These are phyloP conservation scores for Globisporangium iwayamae DNA, from an alignment of 352 stramenopile genomes.

Conservation along the genomic window DNA sequence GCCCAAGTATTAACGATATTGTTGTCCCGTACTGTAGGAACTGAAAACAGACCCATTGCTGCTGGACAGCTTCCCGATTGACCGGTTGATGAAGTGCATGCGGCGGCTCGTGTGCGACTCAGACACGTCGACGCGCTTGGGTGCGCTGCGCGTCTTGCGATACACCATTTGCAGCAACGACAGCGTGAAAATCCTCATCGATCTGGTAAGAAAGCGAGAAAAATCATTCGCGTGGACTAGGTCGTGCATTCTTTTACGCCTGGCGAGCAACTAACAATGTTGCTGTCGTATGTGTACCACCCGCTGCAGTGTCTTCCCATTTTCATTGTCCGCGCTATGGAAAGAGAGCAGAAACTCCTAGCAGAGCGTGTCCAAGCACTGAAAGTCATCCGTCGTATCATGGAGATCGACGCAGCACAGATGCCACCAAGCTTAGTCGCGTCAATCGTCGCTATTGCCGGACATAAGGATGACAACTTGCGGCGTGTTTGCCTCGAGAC, in stretches of 20 bases:
- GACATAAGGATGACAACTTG: conserved; percentile 89
- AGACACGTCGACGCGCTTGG: conserved; percentile 75
- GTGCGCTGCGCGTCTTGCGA: conserved; percentile 71
- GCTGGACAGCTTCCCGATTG: conserved; percentile 78
- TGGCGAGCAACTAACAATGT: neutral
- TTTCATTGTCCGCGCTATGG: conserved; percentile 81
- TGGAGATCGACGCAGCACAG: conserved; percentile 82
- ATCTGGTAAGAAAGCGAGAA: conserved; percentile 36
- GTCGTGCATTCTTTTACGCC: neutral
- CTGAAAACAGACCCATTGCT: conserved; percentile 84
- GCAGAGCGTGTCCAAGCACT: conserved; percentile 83
- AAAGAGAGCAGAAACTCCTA: conserved; percentile 85
- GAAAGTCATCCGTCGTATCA: conserved; percentile 80
- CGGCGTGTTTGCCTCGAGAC: conserved; percentile 85
- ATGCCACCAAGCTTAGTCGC: conserved; percentile 82
- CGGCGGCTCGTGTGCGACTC: conserved; percentile 70
- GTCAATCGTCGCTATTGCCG: conserved; percentile 80
- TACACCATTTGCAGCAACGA: conserved; percentile 82
- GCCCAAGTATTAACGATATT: neutral
- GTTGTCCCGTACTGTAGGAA: conserved; percentile 32
- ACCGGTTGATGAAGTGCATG: conserved; percentile 78
- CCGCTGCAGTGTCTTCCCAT: conserved; percentile 53
- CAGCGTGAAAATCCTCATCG: conserved; percentile 60
- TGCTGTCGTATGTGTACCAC: neutral
- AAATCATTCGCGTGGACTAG: neutral